Evolutionary conservation across 2,329 filamentous ascomycete genomes (phyloP).

Genomic region (Colletotrichum lini): DNA sequence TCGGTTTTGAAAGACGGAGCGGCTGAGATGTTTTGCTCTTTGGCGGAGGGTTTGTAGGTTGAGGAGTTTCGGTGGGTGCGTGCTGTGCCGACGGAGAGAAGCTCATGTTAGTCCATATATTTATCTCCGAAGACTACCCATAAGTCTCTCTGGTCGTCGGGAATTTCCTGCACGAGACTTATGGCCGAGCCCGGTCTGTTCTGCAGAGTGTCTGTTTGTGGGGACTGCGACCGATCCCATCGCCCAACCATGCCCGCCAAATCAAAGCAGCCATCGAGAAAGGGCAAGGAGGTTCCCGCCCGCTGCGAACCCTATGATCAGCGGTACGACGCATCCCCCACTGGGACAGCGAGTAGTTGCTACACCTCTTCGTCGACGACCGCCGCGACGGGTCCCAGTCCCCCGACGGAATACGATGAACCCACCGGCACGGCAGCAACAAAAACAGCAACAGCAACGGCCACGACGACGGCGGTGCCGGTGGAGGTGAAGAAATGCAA

Average conservation of each 20-base stretch:
- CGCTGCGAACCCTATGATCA: constrained; percentile 37
- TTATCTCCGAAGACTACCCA: background rate
- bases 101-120: constrained; percentile 18
- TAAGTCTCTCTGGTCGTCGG: no score
- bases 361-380: constrained; percentile 46
- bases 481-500: constrained; percentile 49
- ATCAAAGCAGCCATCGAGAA: constrained; percentile 22
- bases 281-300: constrained; percentile 27
- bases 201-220: no score
- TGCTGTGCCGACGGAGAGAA: background rate
- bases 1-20: background rate
- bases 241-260: constrained; percentile 25
- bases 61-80: background rate
- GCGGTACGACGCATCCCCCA: constrained; percentile 1
- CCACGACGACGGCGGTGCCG: background rate
- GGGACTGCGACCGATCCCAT: background rate
- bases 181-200: no score
- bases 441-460: background rate
- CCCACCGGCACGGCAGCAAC: constrained; percentile 44
- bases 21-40: constrained; percentile 20
- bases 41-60: background rate
- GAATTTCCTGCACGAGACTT: no score
- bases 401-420: constrained; percentile 4
- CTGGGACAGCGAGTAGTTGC: constrained; percentile 42
- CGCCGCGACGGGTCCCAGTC: constrained; percentile 30